Conservation (phyloP, 495 filamentous ascomycete species). For the Neurospora sp. region DNA sequence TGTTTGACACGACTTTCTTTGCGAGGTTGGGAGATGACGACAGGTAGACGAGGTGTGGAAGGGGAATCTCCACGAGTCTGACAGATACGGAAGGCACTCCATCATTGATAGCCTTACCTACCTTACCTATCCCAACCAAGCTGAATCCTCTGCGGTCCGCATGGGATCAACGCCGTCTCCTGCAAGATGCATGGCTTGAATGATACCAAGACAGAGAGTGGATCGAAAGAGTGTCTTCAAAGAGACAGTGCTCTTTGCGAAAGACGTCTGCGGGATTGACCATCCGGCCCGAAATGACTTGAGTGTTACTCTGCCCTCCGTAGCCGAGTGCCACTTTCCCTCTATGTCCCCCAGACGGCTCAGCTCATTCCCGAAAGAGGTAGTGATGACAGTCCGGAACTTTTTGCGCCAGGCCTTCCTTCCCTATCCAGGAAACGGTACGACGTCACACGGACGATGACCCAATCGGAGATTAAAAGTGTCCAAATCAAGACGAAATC, state of each 20-base stretch:
- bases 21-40: not conserved
- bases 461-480: slow-evolving; percentile 13
- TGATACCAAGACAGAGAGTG: not conserved
- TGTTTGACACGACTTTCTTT: not conserved
- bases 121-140: not conserved
- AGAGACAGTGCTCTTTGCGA: not conserved
- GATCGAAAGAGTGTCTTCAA: not conserved
- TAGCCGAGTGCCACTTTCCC: not conserved
- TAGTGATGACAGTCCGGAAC: not conserved
- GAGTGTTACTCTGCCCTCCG: not conserved
- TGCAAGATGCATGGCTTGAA: not conserved
- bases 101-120: not conserved
- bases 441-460: not conserved
- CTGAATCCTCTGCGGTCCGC: not conserved
- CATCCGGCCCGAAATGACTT: not conserved
- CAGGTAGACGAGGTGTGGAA: not conserved
- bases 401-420: not conserved
- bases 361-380: not conserved
- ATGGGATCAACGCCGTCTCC: not conserved
- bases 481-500: not conserved
- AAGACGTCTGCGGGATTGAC: not conserved
- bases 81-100: not conserved
- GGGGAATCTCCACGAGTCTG: not conserved
- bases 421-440: not conserved
- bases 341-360: not conserved